These are phyloP conservation scores for Byssothecium circinans DNA, from an alignment of 2,329 filamentous ascomycete genomes.

Conservation along the genomic window DNA sequence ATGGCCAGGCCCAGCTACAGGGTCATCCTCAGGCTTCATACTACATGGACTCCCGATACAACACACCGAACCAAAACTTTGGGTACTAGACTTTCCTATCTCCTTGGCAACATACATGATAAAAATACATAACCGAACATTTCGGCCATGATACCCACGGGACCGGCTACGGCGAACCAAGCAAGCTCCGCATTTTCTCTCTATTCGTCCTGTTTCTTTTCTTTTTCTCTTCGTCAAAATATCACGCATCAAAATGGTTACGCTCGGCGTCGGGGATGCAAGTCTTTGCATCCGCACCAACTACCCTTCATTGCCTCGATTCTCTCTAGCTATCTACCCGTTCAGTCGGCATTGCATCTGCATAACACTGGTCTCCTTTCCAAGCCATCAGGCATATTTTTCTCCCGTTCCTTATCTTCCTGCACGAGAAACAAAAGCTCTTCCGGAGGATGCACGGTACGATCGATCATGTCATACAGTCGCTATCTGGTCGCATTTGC, in stretches of 20 bases:
- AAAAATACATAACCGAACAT: constrained; percentile 6
- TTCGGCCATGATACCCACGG: constrained; percentile 14
- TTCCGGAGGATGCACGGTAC: constrained; percentile 1
- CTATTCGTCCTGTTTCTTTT: too few species aligned
- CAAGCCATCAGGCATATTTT: too few species aligned
- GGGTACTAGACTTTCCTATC: constrained; percentile 8
- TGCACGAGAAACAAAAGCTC: not conserved
- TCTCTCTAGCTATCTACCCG: not conserved
- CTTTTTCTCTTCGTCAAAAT: not conserved
- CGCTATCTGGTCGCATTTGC: not conserved
- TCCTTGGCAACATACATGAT: constrained; percentile 3
- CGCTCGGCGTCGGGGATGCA: constrained; percentile 10
- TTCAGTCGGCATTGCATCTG: constrained; percentile 4
- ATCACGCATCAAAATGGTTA: not conserved
- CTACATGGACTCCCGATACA: constrained; percentile 36
- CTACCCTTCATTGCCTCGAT: not conserved
- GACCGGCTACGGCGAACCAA: constrained; percentile 2
- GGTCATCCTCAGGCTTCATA: constrained; percentile 23
- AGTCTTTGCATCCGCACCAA: not conserved
- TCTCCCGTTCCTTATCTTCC: not conserved
- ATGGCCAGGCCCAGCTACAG: constrained; percentile 24
- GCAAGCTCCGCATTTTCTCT: not conserved
- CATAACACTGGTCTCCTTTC: not conserved
- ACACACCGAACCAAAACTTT: constrained; percentile 9
- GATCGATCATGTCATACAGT: not conserved